Percentiles rank a stretch among this genome's conserved stretches.
Conservation (phyloP, 2,329 filamentous ascomycete genomes). For the Colletotrichum sp. region DNA sequence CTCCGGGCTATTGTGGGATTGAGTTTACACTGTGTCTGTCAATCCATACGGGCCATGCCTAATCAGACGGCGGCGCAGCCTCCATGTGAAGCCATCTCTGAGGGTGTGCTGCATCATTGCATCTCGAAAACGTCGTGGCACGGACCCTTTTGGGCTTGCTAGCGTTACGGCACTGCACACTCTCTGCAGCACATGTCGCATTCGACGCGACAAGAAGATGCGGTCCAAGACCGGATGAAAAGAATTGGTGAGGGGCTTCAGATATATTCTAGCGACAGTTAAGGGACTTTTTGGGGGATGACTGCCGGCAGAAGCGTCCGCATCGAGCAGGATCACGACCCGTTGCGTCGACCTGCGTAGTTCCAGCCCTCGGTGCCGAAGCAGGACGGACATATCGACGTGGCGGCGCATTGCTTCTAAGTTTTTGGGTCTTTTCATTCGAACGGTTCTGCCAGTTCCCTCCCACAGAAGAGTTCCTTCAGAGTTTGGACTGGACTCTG, state of each 20-base stretch:
- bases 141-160: not conserved
- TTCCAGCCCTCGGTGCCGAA: not conserved
- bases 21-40: not conserved
- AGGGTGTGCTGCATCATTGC: not conserved
- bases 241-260: not conserved
- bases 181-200: not conserved
- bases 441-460: not conserved
- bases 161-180: not conserved
- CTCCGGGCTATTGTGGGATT: not conserved
- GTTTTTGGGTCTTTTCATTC: not conserved
- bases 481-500: not conserved
- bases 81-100: not conserved
- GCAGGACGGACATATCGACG: not conserved
- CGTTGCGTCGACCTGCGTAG: not conserved
- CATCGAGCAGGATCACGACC: not conserved
- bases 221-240: not conserved
- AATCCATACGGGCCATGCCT: not conserved
- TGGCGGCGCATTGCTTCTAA: not conserved
- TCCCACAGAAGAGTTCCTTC: not conserved
- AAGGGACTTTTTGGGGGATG: not conserved
- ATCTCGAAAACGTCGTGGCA: not conserved
- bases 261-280: not conserved
- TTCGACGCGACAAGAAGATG: not conserved
- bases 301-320: not conserved
- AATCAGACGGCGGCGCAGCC: not conserved